These are phyloP conservation scores for Hamigera avellanea DNA, from an alignment of 495 filamentous ascomycete genomes.

Conservation along the genomic window DNA sequence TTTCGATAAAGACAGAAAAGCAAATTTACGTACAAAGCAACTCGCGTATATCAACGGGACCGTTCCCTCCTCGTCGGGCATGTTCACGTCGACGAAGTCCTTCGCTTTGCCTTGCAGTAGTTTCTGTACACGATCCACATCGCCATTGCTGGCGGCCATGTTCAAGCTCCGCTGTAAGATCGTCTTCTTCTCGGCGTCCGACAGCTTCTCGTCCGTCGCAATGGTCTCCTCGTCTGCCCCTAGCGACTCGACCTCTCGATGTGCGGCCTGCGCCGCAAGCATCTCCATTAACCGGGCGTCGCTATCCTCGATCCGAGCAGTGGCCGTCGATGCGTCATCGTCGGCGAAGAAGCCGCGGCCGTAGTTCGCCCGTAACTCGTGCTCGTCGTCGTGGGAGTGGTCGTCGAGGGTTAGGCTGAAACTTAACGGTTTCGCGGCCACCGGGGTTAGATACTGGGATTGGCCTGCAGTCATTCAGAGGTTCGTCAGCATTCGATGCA, in stretches of 20 bases:
- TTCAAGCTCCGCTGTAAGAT: constrained; percentile 78
- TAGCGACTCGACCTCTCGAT: constrained; percentile 57
- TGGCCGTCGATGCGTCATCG: constrained; percentile 48
- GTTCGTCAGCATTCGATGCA: neutral
- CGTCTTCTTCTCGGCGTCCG: constrained; percentile 65
- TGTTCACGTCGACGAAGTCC: constrained; percentile 75
- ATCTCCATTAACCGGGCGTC: constrained; percentile 88
- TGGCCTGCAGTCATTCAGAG: constrained; percentile 50
- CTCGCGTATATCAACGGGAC: constrained; percentile 94
- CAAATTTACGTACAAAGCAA: constrained; percentile 70
- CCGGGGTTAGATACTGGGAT: constrained; percentile 82
- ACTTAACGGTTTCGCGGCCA: constrained; percentile 67
- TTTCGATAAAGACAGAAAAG: constrained; percentile 1
- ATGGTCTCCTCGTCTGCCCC: constrained; percentile 72
- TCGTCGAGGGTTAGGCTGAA: constrained; percentile 82
- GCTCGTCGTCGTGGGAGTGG: constrained; percentile 34
- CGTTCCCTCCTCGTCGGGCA: constrained; percentile 87
- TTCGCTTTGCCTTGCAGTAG: constrained; percentile 66
- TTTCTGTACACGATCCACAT: constrained; percentile 67
- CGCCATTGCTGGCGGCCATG: constrained; percentile 96
- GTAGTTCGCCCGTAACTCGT: constrained; percentile 24
- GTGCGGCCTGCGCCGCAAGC: constrained; percentile 84
- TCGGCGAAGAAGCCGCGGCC: constrained; percentile 30
- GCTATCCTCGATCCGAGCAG: constrained; percentile 61
- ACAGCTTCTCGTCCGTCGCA: constrained; percentile 57